Base-by-base conservation (phyloP, 2,329 filamentous ascomycete genomes). In the Fusarium brachygibbosum region DNA sequence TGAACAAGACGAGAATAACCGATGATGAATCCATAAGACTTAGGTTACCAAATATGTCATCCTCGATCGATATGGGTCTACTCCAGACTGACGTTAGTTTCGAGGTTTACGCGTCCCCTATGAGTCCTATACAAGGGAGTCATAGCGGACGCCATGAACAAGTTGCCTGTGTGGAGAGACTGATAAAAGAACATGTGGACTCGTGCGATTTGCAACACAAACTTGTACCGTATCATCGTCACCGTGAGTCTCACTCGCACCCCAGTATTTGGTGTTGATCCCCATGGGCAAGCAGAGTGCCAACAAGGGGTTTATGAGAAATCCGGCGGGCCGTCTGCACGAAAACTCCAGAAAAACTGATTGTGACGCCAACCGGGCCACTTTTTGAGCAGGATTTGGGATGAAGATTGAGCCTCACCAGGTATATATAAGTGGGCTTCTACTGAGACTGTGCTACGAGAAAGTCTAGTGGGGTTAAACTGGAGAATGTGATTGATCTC, bases 11-110 rank as follows among this genome's bases (percentile, higher is more conserved):
- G 21, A 62, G n/a, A 21, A 31, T 9, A 6, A 12, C 8, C 32
- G 14, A 32, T 31, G 28, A 41, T 51, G 37, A 58, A 37, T 38
- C 42, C 49, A 44, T 29, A 41, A 28, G 19, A 13, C 25, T 37
- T 28, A 25, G 25, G 35, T 56, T 28, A 23, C 29, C 11, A 14
- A 38, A 49, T 31, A 29, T 58, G 21, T 45, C 55, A n/a, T 42
- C 37, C 28, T 28, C 16, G 3, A 14, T 17, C n/a, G 19, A 23
- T 17, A 38, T 42, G 16, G 16, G 34, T 35, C n/a, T 62, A 23
- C 45, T 19, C 28, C 31, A 42, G 38, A 32, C 45, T 70, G 44
- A 56, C 54, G n/a, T n/a, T n/a, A n/a, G n/a, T n/a, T n/a, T n/a
- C n/a, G n/a, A n/a, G n/a, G n/a, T n/a, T n/a, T n/a, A n/a, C n/a